Percentiles rank a stretch among this genome's conserved stretches.
phyloP scores from a whole-genome alignment of 306 rosid species.

The Fragaria ananassa region DNA sequence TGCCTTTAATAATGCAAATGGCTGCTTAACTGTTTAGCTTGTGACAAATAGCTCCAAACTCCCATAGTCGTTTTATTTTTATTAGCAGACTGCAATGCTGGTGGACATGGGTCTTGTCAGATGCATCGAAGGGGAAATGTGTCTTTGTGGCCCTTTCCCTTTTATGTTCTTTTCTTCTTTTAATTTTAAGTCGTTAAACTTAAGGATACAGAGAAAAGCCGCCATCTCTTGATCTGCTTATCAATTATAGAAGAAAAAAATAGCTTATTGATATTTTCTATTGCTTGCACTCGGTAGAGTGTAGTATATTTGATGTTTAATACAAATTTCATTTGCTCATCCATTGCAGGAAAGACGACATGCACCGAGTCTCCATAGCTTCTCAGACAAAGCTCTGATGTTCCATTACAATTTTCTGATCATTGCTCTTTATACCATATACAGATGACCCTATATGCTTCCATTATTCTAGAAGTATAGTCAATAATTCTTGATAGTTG shows the following conservation, averaged over 20 bases:
- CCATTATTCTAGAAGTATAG: neutral
- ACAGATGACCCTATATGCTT: neutral
- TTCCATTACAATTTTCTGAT: neutral
- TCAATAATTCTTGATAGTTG: neutral
- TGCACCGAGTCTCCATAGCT: neutral
- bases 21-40: neutral
- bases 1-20: slow-evolving; percentile 2
- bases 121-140: neutral
- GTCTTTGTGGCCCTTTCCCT: neutral
- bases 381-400: neutral
- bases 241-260: neutral
- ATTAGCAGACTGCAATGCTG: neutral
- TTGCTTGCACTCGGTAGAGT: neutral
- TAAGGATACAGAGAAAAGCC: neutral
- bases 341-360: slow-evolving; percentile 1
- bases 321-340: neutral
- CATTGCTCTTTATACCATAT: neutral
- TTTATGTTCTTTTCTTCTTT: neutral
- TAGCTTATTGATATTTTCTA: neutral
- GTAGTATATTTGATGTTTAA: neutral
- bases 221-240: neutral
- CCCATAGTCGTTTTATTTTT: neutral
- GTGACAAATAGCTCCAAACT: neutral
- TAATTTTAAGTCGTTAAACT: neutral
- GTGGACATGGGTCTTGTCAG: neutral